phyloP scores from a whole-genome alignment of 202 grass and related monocot species.

The Saccharum hybrid region DNA sequence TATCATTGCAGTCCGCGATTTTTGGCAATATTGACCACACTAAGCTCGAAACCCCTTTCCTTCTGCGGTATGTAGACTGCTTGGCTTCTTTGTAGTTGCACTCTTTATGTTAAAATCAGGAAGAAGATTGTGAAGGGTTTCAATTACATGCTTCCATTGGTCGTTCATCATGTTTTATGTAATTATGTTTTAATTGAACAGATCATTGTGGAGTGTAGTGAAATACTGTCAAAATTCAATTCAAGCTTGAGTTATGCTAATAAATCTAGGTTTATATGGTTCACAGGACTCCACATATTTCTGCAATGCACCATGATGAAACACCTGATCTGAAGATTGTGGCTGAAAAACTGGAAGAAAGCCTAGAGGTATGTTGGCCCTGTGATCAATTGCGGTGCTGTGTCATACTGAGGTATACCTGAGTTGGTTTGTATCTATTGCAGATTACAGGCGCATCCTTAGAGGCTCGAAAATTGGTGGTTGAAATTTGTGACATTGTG shows the following conservation, averaged over 20 bases:
- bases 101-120: background rate
- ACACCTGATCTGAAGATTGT: conserved; percentile 74
- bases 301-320: conserved; percentile 81
- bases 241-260: background rate
- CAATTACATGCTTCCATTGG: background rate
- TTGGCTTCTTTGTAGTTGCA: background rate
- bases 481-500: conserved; percentile 64
- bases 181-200: background rate
- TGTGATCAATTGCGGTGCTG: background rate
- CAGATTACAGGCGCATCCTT: conserved; percentile 63
- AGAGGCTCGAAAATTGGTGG: conserved; percentile 62
- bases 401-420: background rate
- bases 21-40: conserved; percentile 59
- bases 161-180: background rate
- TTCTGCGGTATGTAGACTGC: conserved; percentile 51
- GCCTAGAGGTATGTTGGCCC: conserved; percentile 46
- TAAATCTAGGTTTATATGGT: conserved; percentile 13
- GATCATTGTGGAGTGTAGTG: background rate
- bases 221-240: background rate
- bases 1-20: conserved; percentile 56
- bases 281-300: conserved; percentile 69
- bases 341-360: conserved; percentile 63
- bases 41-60: conserved; percentile 64
- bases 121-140: conserved; percentile 12
- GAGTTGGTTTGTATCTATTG: background rate